A percentile compares a stretch with the other conserved stretches of the same genome.
Conservation (phyloP, 2,329 filamentous ascomycete species). For the Trichoderma semiorbis region DNA sequence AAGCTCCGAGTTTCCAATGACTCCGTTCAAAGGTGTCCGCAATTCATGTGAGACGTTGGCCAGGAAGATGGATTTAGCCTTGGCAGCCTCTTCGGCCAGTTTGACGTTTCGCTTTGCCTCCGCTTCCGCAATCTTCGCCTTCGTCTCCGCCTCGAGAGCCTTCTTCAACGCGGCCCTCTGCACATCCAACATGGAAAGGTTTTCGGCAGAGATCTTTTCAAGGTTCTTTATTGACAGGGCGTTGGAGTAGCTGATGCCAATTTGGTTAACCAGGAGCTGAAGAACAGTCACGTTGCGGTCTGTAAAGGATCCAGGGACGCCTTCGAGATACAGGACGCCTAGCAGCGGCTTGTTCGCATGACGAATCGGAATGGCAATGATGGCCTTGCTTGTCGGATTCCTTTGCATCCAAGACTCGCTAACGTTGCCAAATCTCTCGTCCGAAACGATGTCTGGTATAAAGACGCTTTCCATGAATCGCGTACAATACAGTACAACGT, state of each 20-base stretch:
- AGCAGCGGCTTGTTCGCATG: slow-evolving; percentile 68
- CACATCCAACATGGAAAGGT: slow-evolving; percentile 72
- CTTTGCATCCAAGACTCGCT: slow-evolving; percentile 63
- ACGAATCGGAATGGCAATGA: slow-evolving; percentile 76
- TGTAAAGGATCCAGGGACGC: slow-evolving; percentile 71
- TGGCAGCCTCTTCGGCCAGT: slow-evolving; percentile 77
- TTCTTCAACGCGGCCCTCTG: slow-evolving; percentile 72
- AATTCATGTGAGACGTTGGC: slow-evolving; percentile 80
- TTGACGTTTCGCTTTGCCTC: slow-evolving; percentile 76
- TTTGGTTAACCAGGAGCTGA: slow-evolving; percentile 73
- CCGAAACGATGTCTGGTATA: slow-evolving; percentile 66
- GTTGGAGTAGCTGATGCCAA: slow-evolving; percentile 69
- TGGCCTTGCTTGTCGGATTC: slow-evolving; percentile 67
- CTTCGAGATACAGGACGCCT: slow-evolving; percentile 73
- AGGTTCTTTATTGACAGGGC: slow-evolving; percentile 66
- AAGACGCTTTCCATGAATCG: slow-evolving; percentile 75
- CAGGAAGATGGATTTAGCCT: slow-evolving; percentile 77
- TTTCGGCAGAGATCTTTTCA: slow-evolving; percentile 74
- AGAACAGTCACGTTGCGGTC: slow-evolving; percentile 66
- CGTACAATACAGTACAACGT: slow-evolving; percentile 72
- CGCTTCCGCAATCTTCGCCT: slow-evolving; percentile 72
- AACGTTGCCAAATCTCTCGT: slow-evolving; percentile 76
- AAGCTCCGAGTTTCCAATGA: slow-evolving; percentile 85
- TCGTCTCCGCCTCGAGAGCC: slow-evolving; percentile 68
- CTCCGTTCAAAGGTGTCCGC: slow-evolving; percentile 78